Base-by-base conservation (phyloP, 495 filamentous ascomycete genomes). In the Aspergillus incahuasiensis region DNA sequence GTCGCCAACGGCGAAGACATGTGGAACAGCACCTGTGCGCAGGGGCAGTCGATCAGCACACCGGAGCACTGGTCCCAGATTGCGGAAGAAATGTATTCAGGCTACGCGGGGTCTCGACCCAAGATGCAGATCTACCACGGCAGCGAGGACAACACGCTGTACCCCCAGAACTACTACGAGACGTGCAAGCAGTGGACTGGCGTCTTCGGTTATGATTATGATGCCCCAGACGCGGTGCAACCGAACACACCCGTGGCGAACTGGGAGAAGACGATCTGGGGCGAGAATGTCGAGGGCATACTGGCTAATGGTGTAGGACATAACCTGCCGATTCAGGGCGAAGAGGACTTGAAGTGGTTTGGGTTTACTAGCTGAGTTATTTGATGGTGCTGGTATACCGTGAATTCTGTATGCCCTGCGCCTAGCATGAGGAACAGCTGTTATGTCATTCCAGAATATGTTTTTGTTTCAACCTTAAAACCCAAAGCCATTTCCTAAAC, bases 51-150 rank as follows among this genome's bases (percentile, higher is more conserved):
- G 16, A 66, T 74, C 61, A 59, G 59, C 19, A 77, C 81, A 0
- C 65, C 75, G 15, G 55, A 75, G 61, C 46, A 78, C 57, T 84
- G 82, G 82, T 77, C 69, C 9, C 56, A 68, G 16, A 70, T 80
- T 47, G 82, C 78, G 6, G 47, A 67, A 18, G 74, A 72, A 58
- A 74, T 79, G 60, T 81, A 83, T 57, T 72, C 80, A 0, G 79
- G 78, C 1, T 83, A 84, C 65, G 71, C 59, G 3, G 83, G 84
- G 9, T 52, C 67, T n/a, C 65, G 79, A 5, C 81, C 83, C 0
- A 73, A 70, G 54, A 79, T 87, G 71, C 76, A 82, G 62, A 76
- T 84, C 48, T 71, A 71, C 52, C 82, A 85, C 56, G 81, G 81
- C 11, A 64, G 70, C 13, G 71, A 68, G 11, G 82, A 85, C 49